Conservation (phyloP, 2,329 filamentous ascomycete genomes). For the Talaromyces sp. region DNA sequence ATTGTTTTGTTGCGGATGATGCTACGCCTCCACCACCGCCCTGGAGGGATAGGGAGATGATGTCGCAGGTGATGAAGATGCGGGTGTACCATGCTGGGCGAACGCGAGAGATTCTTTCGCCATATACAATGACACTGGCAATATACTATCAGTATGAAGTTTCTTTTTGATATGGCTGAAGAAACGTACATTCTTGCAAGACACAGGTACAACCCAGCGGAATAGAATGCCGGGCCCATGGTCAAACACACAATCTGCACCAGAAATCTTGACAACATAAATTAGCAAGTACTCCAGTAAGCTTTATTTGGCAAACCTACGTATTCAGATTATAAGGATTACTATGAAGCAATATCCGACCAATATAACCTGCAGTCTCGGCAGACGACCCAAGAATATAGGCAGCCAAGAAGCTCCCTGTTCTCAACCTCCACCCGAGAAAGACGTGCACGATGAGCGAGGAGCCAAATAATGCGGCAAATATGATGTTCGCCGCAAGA, state of each 20-base stretch:
- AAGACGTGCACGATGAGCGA: background rate
- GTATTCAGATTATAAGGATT: slow-evolving; percentile 6
- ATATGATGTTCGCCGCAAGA: background rate
- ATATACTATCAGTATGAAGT: background rate
- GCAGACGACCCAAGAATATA: background rate
- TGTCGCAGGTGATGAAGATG: slow-evolving; percentile 8
- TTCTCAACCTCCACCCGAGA: background rate
- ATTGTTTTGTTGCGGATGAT: slow-evolving; percentile 7
- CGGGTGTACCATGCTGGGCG: slow-evolving; percentile 4
- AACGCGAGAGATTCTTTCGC: background rate
- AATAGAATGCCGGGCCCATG: slow-evolving; percentile 2
- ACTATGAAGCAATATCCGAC: slow-evolving; percentile 3
- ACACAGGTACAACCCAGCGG: slow-evolving; percentile 3
- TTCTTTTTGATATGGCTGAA: background rate
- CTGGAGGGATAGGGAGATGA: background rate
- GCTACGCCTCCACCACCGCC: slow-evolving; percentile 2
- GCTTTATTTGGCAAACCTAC: background rate
- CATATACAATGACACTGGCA: background rate
- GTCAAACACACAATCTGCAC: slow-evolving; percentile 11
- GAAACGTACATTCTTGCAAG: slow-evolving; percentile 7
- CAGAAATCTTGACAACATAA: background rate
- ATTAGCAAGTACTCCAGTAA: background rate
- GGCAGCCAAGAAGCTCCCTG: slow-evolving; percentile 1
- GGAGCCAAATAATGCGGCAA: background rate
- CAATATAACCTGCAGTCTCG: slow-evolving; percentile 7